Base-by-base conservation (phyloP, 2,329 filamentous ascomycete species). In the Microcyclosporella mali region DNA sequence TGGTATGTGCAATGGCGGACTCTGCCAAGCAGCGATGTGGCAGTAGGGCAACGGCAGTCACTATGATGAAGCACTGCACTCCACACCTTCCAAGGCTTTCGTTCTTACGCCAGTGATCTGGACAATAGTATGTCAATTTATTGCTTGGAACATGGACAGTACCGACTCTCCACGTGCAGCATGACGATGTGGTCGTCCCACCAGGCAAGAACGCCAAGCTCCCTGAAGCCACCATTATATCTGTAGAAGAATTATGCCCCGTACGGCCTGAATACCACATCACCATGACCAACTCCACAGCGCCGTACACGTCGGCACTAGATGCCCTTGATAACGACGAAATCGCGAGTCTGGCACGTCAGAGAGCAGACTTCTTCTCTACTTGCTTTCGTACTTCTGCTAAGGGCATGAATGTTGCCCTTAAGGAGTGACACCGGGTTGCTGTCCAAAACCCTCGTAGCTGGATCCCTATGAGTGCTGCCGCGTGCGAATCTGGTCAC, bases 81-180 rank as follows among this genome's bases (percentile, higher is more conserved):
- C 43, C 15, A 28, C 41, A 1, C 45, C 50, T 19, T 62, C 60
- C 42, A 33, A 37, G 18, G 53, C 51, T 6, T 48, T 47, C 8
- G 58, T 62, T 2, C 58, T 57, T 10, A 60, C 58, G 1, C 59
- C 58, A 3, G 32, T 50, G 4, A 55, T 61, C 40, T 61, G 56
- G 56, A 51, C 54, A n/a, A 18, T 43, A 38, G 51, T 51, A 28
- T 28, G 43, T 25, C 2, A 10, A 25, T 15, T 32, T 6, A 17
- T 4, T 10, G 3, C n/a, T 16, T 21, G 6, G 11, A 9, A 14
- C 11, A 8, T 7, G 1, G 25, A 6, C 8, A 29, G 11, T 14
- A 6, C 30, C 6, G 12, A 6, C 12, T 33, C 21, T 33, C 39
- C 14, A 41, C 28, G 3, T 10, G 4, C 32, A 57, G 41, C 49